Evolutionary conservation across 2,329 filamentous ascomycete species (phyloP).

Genomic region (Phialophora expanda): DNA sequence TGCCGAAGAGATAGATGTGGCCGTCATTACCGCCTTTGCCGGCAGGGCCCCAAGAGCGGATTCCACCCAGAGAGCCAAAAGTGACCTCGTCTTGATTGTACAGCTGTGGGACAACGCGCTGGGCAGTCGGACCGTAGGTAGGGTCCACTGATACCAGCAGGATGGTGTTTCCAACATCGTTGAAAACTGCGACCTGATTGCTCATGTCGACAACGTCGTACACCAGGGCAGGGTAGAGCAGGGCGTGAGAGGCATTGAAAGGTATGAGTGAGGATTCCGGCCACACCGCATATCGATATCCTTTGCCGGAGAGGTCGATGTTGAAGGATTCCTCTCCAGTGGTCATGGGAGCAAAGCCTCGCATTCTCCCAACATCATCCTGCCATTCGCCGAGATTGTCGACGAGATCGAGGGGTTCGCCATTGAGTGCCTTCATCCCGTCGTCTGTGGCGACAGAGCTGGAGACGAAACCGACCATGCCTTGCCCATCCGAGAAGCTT

Average conservation of each 20-base stretch:
- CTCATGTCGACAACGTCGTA: constrained; percentile 43
- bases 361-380: constrained; percentile 42
- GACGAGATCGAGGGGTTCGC: constrained; percentile 39
- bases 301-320: constrained; percentile 42
- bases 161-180: constrained; percentile 42
- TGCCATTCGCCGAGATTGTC: constrained; percentile 44
- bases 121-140: constrained; percentile 40
- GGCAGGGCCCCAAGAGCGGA: constrained; percentile 42
- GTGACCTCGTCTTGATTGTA: constrained; percentile 41
- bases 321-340: constrained; percentile 44
- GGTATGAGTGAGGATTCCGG: constrained; percentile 43
- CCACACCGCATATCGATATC: constrained; percentile 45
- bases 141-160: constrained; percentile 40
- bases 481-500: constrained; percentile 39
- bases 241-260: constrained; percentile 39
- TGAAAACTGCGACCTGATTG: constrained; percentile 40
- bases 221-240: constrained; percentile 43
- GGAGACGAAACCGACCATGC: constrained; percentile 42
- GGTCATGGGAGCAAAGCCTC: constrained; percentile 44
- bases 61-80: constrained; percentile 42
- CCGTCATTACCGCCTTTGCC: constrained; percentile 42
- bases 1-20: constrained; percentile 44
- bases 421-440: constrained; percentile 41
- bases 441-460: constrained; percentile 43
- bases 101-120: constrained; percentile 41